Conservation (phyloP, 2,329 filamentous ascomycete species). For the Scytalidium sp. region DNA sequence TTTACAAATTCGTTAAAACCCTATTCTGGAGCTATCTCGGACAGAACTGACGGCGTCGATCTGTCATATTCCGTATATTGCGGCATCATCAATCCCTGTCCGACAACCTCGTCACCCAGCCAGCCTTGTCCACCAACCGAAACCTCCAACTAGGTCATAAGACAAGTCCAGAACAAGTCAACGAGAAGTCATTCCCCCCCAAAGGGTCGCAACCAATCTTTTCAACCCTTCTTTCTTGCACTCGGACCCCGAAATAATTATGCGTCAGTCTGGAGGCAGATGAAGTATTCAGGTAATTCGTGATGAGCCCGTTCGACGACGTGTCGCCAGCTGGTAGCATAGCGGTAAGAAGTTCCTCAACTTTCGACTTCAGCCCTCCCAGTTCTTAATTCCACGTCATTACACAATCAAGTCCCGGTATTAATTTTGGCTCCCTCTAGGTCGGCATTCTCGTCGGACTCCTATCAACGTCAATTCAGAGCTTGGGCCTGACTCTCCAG, state of each 20-base stretch:
- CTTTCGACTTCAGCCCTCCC: background rate
- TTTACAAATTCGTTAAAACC: background rate
- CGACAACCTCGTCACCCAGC: background rate
- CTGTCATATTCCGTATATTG: background rate
- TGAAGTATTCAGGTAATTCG: constrained; percentile 21
- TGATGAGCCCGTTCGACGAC: constrained; percentile 71
- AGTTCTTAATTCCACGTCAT: background rate
- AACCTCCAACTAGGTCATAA: background rate
- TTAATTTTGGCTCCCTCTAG: constrained; percentile 40
- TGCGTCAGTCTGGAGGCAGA: constrained; percentile 13
- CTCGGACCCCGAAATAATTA: background rate
- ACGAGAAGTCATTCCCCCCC: background rate
- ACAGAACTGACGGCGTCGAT: background rate
- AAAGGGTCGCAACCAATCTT: background rate
- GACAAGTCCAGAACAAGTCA: background rate
- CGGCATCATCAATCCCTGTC: background rate
- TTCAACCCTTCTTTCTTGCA: background rate
- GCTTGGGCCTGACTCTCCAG: constrained; percentile 90
- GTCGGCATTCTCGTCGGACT: constrained; percentile 92
- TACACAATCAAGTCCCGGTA: background rate
- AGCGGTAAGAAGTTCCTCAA: constrained; percentile 51
- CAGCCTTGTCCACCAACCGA: background rate
- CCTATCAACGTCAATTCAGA: constrained; percentile 90
- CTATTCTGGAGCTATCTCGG: background rate
- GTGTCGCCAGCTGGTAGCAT: constrained; percentile 76